Evolutionary conservation across 2,329 filamentous ascomycete genomes (phyloP), one percentile per base, ranked within the genome.

Genomic region (Cercospora citrullina): DNA sequence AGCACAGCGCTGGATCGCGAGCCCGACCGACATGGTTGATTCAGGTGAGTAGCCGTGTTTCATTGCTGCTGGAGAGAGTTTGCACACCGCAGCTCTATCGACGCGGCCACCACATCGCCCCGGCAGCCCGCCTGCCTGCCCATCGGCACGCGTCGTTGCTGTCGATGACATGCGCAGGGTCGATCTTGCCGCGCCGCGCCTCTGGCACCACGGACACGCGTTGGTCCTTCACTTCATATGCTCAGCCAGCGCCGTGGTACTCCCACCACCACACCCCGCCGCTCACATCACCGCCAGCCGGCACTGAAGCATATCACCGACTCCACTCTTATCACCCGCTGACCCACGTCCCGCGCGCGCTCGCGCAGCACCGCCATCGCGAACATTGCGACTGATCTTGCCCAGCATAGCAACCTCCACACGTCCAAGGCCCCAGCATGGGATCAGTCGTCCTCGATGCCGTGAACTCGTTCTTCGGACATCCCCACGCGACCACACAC

Each of bases 401-500:
- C 67, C 57, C 67, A 66, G 67, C 67, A 68, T 60, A 57, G 63
- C 48, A 26, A 31, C 26, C 55, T 18, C 53, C 63, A 30, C 55
- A 36, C 64, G 39, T 31, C n/a, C 63, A 51, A 53, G 59, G 26
- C 63, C 64, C 80, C 82, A 86, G 83, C 79, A 89, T 88, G 87
- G 85, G 85, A 82, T 87, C 86, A 78, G 80, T 88, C 74, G 81
- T 87, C 76, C 80, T 87, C 81, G 92, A 94, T 84, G 89, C 89
- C 83, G 88, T 89, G 81, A 87, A 91, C 80, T 89, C 92, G 81
- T 85, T 89, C 73, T 77, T 77, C 69, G 71, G 71, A 58, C 74
- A 74, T 45, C 62, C 48, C 33, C 70, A 72, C 63, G 45, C 66
- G 42, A 57, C 63, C 60, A 10, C 48, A 16, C 65, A 67, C 63